Evolutionary conservation across 2,329 filamentous ascomycete genomes (phyloP), one percentile per base, ranked within the genome.

Genomic region (Xylariaceae sp.): DNA sequence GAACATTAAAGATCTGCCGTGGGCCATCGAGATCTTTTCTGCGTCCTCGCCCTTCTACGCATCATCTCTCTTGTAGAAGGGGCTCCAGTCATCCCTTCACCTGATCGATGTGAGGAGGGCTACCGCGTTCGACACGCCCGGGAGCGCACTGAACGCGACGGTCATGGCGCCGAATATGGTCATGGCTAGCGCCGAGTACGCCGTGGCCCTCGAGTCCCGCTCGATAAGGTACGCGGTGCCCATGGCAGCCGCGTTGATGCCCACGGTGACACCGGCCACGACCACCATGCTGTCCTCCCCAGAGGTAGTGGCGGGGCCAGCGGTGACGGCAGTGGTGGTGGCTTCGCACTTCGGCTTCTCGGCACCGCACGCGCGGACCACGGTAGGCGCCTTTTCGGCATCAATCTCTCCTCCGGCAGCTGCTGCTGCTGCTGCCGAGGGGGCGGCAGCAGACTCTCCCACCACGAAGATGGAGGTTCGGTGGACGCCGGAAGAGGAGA

Each of bases 161-260:
- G 70, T 75, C 56, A 68, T 65, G 24, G 72, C 60, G 0, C 73
- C 72, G 44, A 75, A 71, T 5, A 71, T 56, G 5, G 71, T 73
- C 73, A 76, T 76, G 2, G 71, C 63, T 12, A 77, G 52, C 2
- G 68, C 70, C 3, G 72, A 68, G 43, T 75, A 75, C 1, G 72
- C 70, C 3, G 70, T 70, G 3, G 72, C 68, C 1, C 59, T 62
- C 41, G 67, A 73, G 33, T 59, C 59, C 6, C 61, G 63, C 50
- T 75, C 70, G 36, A 76, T 74, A 11, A 77, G 57, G 38, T 73
- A 70, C 1, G 72, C 64, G 0, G 73, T 72, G 3, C 73, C 73
- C 70, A 77, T 75, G 3, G 73, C 73, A 0, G 72, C 72, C 1
- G 70, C 70, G 42, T 77, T 77, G 56, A 76, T 66, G 3, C 73